phyloP scores from a whole-genome alignment of 345 rosid genomes.

The Mallotus nudiflorus region DNA sequence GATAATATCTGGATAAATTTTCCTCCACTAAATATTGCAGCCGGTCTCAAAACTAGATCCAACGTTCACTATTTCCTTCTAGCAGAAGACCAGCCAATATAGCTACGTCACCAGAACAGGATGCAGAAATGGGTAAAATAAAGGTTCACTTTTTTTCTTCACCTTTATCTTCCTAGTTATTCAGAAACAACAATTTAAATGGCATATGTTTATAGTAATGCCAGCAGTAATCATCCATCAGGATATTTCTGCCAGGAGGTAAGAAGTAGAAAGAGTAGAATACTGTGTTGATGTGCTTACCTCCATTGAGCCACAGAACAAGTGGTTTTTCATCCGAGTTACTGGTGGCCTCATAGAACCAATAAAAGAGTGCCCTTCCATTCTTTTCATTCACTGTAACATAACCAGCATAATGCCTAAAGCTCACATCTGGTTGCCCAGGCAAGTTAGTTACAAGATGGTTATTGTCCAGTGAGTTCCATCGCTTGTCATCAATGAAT shows the following conservation, averaged over 20 bases:
- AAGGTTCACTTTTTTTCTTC: background rate
- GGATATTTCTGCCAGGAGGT: background rate
- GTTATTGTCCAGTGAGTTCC: slow-evolving; percentile 23
- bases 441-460: slow-evolving; percentile 67
- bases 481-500: slow-evolving; percentile 16
- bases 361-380: slow-evolving; percentile 79
- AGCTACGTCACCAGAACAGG: background rate
- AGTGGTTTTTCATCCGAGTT: slow-evolving; percentile 65
- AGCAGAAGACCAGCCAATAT: no score
- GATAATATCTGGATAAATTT: background rate
- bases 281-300: slow-evolving; percentile 33
- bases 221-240: background rate
- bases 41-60: background rate
- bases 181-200: background rate
- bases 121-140: background rate
- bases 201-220: background rate
- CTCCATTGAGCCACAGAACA: slow-evolving; percentile 97
- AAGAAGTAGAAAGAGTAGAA: no score
- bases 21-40: background rate
- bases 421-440: slow-evolving; percentile 59
- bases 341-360: slow-evolving; percentile 76
- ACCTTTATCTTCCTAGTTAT: background rate
- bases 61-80: no score
- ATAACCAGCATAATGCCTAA: slow-evolving; percentile 81
- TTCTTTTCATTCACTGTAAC: slow-evolving; percentile 56